A percentile compares a stretch with the other conserved stretches of the same genome.
Evolutionary conservation across 495 filamentous ascomycete species (phyloP).

Genomic region (Bombardia bombarda): DNA sequence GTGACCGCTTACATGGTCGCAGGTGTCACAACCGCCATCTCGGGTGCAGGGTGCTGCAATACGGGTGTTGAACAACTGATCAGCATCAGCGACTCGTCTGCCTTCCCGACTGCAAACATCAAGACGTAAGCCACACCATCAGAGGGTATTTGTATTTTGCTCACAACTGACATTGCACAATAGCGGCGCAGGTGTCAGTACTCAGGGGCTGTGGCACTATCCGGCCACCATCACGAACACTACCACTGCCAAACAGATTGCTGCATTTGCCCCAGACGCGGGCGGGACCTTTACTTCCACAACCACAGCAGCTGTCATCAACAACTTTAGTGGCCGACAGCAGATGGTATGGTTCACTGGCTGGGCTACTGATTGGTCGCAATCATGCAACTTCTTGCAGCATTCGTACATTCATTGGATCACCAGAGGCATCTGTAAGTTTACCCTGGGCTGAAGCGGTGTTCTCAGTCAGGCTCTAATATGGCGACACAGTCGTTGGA

Average conservation of each 20-base stretch:
- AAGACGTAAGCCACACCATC: constrained; percentile 17
- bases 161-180: not conserved
- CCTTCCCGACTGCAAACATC: constrained; percentile 45
- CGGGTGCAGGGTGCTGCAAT: constrained; percentile 28
- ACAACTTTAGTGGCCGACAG: constrained; percentile 47
- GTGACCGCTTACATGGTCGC: not conserved
- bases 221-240: constrained; percentile 47
- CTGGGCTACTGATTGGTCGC: constrained; percentile 49
- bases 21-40: constrained; percentile 13
- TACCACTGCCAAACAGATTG: constrained; percentile 45
- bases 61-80: constrained; percentile 44
- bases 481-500: constrained; percentile 27
- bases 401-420: constrained; percentile 60
- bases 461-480: not conserved
- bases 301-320: constrained; percentile 54
- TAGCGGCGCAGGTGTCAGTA: constrained; percentile 14
- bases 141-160: no score
- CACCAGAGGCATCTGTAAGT: constrained; percentile 42
- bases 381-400: constrained; percentile 48
- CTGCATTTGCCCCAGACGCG: constrained; percentile 35
- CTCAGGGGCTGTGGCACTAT: constrained; percentile 48
- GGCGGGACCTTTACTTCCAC: constrained; percentile 12
- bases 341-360: constrained; percentile 56
- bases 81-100: constrained; percentile 38
- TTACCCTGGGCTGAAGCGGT: no score